phyloP scores from a whole-genome alignment of 805 yeast genomes.

The Lipomyces yamadae region DNA sequence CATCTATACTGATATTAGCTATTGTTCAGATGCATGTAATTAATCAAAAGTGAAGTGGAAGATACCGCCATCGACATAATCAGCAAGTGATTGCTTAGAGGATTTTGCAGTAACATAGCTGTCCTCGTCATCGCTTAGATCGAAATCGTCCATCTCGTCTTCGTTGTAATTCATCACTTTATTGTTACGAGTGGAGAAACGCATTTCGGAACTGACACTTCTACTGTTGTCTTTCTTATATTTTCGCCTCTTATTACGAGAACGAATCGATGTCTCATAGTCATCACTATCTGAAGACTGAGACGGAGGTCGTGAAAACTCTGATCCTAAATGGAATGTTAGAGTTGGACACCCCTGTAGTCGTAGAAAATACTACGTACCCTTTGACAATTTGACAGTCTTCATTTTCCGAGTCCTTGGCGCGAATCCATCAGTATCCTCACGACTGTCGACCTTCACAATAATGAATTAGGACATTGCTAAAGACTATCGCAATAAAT shows the following conservation, averaged over 20 bases:
- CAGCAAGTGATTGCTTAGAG: slow-evolving; percentile 7
- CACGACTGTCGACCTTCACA: slow-evolving; percentile 21
- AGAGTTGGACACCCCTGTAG: neutral
- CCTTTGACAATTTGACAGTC: slow-evolving; percentile 13
- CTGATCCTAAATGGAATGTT: slow-evolving; percentile 1
- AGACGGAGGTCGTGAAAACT: slow-evolving; percentile 9
- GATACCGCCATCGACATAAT: slow-evolving; percentile 28
- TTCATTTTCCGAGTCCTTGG: slow-evolving; percentile 11
- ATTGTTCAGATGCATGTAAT: neutral
- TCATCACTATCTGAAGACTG: slow-evolving; percentile 34
- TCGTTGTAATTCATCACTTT: slow-evolving; percentile 75
- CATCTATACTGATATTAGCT: slow-evolving; percentile 19
- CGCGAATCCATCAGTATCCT: slow-evolving; percentile 29
- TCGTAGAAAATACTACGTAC: neutral
- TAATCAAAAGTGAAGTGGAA: slow-evolving; percentile 12
- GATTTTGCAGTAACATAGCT: slow-evolving; percentile 25
- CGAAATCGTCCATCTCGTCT: slow-evolving; percentile 60
- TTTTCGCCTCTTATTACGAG: slow-evolving; percentile 38
- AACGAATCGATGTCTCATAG: slow-evolving; percentile 16
- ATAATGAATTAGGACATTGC: neutral
- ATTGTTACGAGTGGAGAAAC: slow-evolving; percentile 79
- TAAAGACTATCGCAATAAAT: neutral
- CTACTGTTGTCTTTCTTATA: slow-evolving; percentile 24
- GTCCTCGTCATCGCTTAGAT: slow-evolving; percentile 51
- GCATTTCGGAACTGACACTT: slow-evolving; percentile 42